phyloP scores from a whole-genome alignment of 164 flowering plant genomes.

The Dillenia suffruticosa region DNA sequence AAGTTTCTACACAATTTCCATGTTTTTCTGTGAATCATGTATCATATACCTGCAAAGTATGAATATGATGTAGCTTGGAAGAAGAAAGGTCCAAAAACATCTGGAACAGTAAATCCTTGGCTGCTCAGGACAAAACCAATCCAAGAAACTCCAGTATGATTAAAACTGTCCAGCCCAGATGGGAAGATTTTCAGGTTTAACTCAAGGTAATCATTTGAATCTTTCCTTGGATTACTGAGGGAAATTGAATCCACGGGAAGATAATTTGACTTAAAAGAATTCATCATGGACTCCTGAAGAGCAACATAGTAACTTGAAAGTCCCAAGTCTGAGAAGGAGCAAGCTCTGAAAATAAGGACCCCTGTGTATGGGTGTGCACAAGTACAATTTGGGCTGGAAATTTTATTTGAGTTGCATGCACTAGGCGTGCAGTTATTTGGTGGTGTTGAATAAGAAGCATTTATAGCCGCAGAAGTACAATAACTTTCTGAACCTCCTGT shows the following conservation, averaged over 20 bases:
- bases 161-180: conserved; percentile 32
- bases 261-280: conserved; percentile 11
- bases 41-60: conserved; percentile 27
- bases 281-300: conserved; percentile 28
- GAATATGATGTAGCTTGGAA: conserved; percentile 29
- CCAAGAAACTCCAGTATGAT: conserved; percentile 23
- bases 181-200: conserved; percentile 39
- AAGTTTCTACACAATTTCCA: too few species aligned
- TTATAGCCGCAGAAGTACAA: conserved; percentile 22
- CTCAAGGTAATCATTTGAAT: conserved; percentile 23
- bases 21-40: too few species aligned
- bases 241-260: conserved; percentile 51
- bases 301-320: conserved; percentile 14
- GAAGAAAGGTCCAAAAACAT: conserved; percentile 36
- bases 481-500: conserved; percentile 15
- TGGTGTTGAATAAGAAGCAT: conserved; percentile 31
- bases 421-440: conserved; percentile 26
- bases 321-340: conserved; percentile 38
- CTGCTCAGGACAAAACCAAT: conserved; percentile 36
- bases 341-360: conserved; percentile 35
- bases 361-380: conserved; percentile 54
- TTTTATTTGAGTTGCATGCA: conserved; percentile 28
- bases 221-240: conserved; percentile 33
- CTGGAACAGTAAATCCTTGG: conserved; percentile 37
- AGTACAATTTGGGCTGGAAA: conserved; percentile 43